These are phyloP conservation scores for Pseudocercospora pini-densiflorae DNA, from an alignment of 2,329 filamentous ascomycete genomes.

Conservation along the genomic window DNA sequence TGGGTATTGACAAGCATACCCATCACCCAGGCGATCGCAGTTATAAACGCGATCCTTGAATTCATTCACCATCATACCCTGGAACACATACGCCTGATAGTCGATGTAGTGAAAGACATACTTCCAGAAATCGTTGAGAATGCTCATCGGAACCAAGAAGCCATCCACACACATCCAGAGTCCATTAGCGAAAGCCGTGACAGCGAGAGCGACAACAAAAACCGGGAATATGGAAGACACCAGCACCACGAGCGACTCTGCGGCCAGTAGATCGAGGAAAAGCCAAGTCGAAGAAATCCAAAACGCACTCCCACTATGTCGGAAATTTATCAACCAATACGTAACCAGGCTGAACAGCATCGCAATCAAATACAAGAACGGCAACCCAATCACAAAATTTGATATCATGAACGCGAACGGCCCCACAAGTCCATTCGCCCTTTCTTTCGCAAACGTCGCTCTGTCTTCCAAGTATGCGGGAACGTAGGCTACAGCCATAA, in stretches of 20 bases:
- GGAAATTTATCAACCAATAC: slow-evolving; percentile 80
- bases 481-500: slow-evolving; percentile 72
- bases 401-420: slow-evolving; percentile 70
- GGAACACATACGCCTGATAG: slow-evolving; percentile 81
- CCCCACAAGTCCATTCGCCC: slow-evolving; percentile 77
- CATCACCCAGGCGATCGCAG: slow-evolving; percentile 53
- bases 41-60: slow-evolving; percentile 67
- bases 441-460: slow-evolving; percentile 71
- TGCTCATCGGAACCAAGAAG: slow-evolving; percentile 72
- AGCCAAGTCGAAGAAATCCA: slow-evolving; percentile 80
- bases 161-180: slow-evolving; percentile 85
- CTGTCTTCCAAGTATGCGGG: slow-evolving; percentile 80
- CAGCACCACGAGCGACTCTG: slow-evolving; percentile 81
- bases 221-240: slow-evolving; percentile 71
- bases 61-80: slow-evolving; percentile 91
- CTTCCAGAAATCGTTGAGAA: slow-evolving; percentile 79
- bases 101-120: slow-evolving; percentile 87
- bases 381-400: slow-evolving; percentile 79
- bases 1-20: slow-evolving; percentile 72
- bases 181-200: slow-evolving; percentile 81
- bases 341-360: slow-evolving; percentile 73
- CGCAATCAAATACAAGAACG: slow-evolving; percentile 76
- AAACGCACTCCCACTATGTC: slow-evolving; percentile 66
- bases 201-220: slow-evolving; percentile 76
- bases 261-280: slow-evolving; percentile 80